phyloP scores from a whole-genome alignment of 768 basidiomycete species.

The Boletus tomentosulus region DNA sequence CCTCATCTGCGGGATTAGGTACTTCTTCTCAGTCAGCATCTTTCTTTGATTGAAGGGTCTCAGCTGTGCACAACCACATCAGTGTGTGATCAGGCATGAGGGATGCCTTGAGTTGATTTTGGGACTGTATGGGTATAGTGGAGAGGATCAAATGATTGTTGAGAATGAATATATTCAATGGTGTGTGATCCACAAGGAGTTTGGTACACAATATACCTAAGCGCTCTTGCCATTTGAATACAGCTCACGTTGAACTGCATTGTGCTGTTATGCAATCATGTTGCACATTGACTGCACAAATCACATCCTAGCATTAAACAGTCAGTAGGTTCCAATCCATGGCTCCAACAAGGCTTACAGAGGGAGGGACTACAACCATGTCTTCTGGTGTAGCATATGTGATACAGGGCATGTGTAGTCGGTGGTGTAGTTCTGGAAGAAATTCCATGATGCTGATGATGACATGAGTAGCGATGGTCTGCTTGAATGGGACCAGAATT shows the following conservation, averaged over 20 bases:
- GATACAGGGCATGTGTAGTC: background rate
- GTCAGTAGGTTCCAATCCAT: background rate
- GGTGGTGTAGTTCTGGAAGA: background rate
- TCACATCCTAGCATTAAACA: background rate
- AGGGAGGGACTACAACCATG: background rate
- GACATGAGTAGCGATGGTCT: background rate
- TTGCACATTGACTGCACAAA: constrained; percentile 1
- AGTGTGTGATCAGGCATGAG: background rate
- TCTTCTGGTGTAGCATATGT: background rate
- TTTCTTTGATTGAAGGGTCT: background rate
- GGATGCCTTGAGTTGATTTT: background rate
- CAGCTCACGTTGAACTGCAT: background rate
- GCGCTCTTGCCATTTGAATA: background rate
- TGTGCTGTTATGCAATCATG: background rate
- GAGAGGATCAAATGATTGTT: background rate
- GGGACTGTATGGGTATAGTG: background rate
- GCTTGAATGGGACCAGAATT: background rate
- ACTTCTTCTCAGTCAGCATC: background rate
- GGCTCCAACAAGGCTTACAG: background rate
- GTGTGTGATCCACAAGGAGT: background rate
- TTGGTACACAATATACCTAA: background rate
- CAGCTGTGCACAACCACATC: background rate
- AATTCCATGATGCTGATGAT: constrained; percentile 1
- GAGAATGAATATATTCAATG: background rate
- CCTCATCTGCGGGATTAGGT: background rate